Percentiles rank a stretch among this genome's conserved stretches.
Conservation (phyloP, 352 stramenopile genomes). For the Ophiocytium majus region DNA sequence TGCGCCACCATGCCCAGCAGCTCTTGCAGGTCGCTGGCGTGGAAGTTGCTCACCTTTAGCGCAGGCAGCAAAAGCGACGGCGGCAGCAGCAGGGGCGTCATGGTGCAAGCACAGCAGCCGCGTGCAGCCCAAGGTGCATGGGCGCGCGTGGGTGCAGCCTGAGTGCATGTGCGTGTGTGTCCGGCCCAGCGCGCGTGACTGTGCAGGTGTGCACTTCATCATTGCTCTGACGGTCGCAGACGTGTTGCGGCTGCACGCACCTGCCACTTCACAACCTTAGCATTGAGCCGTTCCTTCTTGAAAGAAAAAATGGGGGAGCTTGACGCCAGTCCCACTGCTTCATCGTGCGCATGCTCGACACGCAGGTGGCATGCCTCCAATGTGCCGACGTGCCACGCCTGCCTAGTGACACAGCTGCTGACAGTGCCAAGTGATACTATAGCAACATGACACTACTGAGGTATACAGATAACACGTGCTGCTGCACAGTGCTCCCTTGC, state of each 20-base stretch:
- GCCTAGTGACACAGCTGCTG: background rate
- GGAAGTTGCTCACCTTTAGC: constrained; percentile 32
- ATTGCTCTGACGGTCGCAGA: background rate
- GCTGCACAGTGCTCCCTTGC: background rate
- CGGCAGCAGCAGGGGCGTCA: background rate
- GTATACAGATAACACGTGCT: background rate
- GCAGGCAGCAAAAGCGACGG: too few relatives aligned
- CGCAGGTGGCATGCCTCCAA: too few relatives aligned
- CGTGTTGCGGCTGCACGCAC: too few relatives aligned
- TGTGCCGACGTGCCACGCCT: too few relatives aligned
- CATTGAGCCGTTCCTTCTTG: too few relatives aligned
- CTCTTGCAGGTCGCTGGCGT: constrained; percentile 26
- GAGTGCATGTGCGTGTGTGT: too few relatives aligned
- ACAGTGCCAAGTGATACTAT: background rate
- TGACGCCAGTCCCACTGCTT: background rate
- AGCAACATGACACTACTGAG: background rate
- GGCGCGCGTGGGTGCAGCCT: background rate
- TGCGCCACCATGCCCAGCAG: constrained; percentile 24
- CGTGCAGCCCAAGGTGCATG: too few relatives aligned
- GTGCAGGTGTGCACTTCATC: background rate
- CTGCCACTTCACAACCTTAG: too few relatives aligned
- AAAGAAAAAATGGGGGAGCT: too few relatives aligned
- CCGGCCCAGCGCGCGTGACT: too few relatives aligned
- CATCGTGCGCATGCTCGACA: too few relatives aligned
- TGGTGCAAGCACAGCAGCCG: too few relatives aligned